A percentile compares a stretch with the other conserved stretches of the same genome.
Evolutionary conservation across 495 filamentous ascomycete species (phyloP).

Genomic region (Tuber microsphaerosporum): DNA sequence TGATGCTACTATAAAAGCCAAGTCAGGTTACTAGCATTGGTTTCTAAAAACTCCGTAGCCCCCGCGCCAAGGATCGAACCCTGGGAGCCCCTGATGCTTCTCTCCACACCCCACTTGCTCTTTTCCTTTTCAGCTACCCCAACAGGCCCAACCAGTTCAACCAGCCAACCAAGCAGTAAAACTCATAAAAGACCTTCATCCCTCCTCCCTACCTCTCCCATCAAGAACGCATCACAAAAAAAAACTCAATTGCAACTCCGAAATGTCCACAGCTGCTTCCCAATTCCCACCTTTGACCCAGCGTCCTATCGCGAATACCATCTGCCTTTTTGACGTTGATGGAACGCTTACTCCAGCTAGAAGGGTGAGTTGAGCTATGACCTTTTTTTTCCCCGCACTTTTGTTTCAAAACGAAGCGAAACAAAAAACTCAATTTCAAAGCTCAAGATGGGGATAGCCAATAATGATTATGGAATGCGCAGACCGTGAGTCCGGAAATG

Average conservation of each 20-base stretch:
- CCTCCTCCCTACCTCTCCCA: neutral
- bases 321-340: slow-evolving; percentile 91
- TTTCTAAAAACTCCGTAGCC: neutral
- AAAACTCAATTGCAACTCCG: slow-evolving; percentile 9
- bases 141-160: neutral
- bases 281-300: slow-evolving; percentile 66
- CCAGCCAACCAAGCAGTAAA: neutral
- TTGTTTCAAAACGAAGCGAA: neutral
- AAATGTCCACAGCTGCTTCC: slow-evolving; percentile 33
- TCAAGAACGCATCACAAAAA: neutral
- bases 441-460: slow-evolving; percentile 11
- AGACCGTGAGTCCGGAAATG: slow-evolving; percentile 71
- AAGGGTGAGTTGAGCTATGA: slow-evolving; percentile 48
- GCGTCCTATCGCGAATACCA: slow-evolving; percentile 79
- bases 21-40: neutral
- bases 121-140: neutral
- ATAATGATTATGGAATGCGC: slow-evolving; percentile 16
- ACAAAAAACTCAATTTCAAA: neutral
- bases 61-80: neutral
- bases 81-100: neutral
- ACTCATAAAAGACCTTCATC: slow-evolving; percentile 3
- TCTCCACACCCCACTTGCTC: neutral
- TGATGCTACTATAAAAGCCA: no score
- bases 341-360: slow-evolving; percentile 75
- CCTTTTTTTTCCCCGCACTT: slow-evolving; percentile 6